Percentiles rank a stretch among this genome's conserved stretches.
Evolutionary conservation across 441 rosid species (phyloP).

Genomic region (Erodium texanum): DNA sequence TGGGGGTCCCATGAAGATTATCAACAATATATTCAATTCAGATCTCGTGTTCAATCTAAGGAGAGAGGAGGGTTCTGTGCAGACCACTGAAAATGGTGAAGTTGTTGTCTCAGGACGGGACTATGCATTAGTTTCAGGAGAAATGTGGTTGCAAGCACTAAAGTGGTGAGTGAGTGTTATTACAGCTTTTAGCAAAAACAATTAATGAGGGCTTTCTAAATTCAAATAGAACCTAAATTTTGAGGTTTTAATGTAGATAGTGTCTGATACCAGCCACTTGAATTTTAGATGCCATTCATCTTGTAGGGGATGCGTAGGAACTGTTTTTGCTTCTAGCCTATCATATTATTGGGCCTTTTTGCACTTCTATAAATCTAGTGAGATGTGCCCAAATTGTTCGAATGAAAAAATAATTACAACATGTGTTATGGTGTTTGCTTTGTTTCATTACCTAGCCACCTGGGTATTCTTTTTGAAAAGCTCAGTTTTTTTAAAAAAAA

Average conservation of each 20-base stretch:
- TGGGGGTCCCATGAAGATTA: conserved; percentile 85
- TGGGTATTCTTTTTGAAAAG: neutral
- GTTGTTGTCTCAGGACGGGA: conserved; percentile 83
- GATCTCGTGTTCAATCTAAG: conserved; percentile 73
- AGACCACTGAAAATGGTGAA: conserved; percentile 49
- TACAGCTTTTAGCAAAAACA: conserved; percentile 2
- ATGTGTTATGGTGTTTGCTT: neutral
- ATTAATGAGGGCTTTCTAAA: neutral
- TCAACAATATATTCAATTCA: conserved; percentile 76
- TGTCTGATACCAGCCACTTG: conserved; percentile 8
- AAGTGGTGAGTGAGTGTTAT: conserved; percentile 69
- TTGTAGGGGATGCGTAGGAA: neutral
- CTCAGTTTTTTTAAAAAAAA: neutral
- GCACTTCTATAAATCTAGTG: neutral
- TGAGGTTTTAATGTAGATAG: neutral
- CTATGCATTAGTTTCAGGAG: conserved; percentile 85
- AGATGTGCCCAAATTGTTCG: neutral
- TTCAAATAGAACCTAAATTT: conserved; percentile 1
- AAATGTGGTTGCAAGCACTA: conserved; percentile 93
- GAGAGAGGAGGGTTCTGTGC: conserved; percentile 53
- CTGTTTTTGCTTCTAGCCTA: neutral
- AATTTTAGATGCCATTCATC: conserved; percentile 2
- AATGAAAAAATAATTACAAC: neutral
- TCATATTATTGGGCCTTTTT: neutral
- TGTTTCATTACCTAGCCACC: neutral